Evolutionary conservation across 768 basidiomycete species (phyloP).

Genomic region (Clavulina sp.): DNA sequence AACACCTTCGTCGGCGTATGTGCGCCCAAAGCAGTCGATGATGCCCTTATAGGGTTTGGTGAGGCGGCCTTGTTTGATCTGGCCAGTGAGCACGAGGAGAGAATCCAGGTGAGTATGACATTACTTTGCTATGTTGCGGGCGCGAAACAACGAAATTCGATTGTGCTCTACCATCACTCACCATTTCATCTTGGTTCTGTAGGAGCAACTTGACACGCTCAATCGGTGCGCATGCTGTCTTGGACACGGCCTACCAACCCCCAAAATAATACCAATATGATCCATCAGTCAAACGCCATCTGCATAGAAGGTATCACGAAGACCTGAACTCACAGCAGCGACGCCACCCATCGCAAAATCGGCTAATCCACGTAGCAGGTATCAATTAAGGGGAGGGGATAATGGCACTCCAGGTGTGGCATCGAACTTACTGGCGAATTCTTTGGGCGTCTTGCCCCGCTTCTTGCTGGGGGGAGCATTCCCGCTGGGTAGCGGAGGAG

Average conservation of each 20-base stretch:
- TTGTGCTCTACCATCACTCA: conserved; percentile 19
- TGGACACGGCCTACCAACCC: conserved; percentile 93
- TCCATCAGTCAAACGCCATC: conserved; percentile 17
- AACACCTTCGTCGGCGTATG: conserved; percentile 89
- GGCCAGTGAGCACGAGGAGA: conserved; percentile 17
- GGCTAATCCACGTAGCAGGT: conserved; percentile 27
- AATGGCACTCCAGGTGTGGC: neutral
- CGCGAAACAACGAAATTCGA: neutral
- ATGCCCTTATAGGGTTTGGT: conserved; percentile 93
- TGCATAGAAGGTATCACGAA: conserved; percentile 21
- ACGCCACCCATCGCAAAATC: conserved; percentile 97
- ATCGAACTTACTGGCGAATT: conserved; percentile 50
- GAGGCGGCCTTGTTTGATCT: conserved; percentile 97
- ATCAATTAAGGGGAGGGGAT: conserved; percentile 11
- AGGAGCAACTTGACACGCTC: conserved; percentile 98
- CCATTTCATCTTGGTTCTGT: conserved; percentile 99
- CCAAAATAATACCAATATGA: no score
- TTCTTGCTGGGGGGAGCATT: no score
- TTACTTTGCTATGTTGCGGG: neutral
- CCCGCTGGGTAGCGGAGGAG: no score
- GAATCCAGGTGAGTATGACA: neutral
- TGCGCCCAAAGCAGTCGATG: conserved; percentile 77
- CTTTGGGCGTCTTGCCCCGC: conserved; percentile 80
- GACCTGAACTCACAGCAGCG: no score
- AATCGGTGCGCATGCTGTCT: conserved; percentile 98